A percentile compares a stretch with the other conserved stretches of the same genome.
phyloP scores from a whole-genome alignment of 495 filamentous ascomycete species.

The Sordaria brevicollis region DNA sequence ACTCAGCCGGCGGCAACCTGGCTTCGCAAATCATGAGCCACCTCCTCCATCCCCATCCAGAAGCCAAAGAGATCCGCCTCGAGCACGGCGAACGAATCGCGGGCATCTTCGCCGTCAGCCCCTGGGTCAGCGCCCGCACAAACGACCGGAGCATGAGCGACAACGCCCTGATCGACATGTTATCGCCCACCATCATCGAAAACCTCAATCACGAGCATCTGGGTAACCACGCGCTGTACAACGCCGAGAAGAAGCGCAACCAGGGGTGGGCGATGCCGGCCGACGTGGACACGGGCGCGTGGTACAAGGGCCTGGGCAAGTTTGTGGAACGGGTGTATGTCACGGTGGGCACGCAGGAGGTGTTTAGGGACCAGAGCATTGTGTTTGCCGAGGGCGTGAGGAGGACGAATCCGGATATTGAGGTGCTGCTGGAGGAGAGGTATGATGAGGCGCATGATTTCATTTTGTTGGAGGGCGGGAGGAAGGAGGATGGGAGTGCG shows the following conservation, averaged over 20 bases:
- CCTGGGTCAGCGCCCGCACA: constrained; percentile 10
- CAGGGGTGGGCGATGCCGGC: constrained; percentile 16
- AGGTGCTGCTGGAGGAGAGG: constrained; percentile 7
- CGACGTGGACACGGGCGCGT: constrained; percentile 12
- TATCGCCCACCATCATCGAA: constrained; percentile 2
- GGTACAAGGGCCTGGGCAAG: constrained; percentile 13
- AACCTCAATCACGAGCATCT: neutral
- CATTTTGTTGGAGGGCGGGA: constrained; percentile 12
- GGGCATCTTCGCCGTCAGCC: constrained; percentile 20
- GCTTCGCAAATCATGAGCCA: constrained; percentile 17
- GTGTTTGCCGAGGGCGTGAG: constrained; percentile 6
- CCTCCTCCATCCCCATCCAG: constrained; percentile 18
- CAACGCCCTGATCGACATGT: constrained; percentile 22
- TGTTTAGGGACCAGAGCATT: constrained; percentile 12
- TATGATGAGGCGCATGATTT: constrained; percentile 17
- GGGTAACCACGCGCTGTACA: neutral
- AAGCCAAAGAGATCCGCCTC: constrained; percentile 1
- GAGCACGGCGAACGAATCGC: constrained; percentile 5
- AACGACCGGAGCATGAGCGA: constrained; percentile 1
- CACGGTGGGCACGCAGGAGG: constrained; percentile 15
- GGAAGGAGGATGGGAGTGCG: constrained; percentile 7
- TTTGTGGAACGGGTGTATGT: constrained; percentile 11
- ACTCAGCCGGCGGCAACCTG: constrained; percentile 24
- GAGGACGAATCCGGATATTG: neutral
- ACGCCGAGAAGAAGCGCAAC: constrained; percentile 1